Base-by-base conservation (phyloP, 2,329 filamentous ascomycete species). In the Fusarium equiseti region DNA sequence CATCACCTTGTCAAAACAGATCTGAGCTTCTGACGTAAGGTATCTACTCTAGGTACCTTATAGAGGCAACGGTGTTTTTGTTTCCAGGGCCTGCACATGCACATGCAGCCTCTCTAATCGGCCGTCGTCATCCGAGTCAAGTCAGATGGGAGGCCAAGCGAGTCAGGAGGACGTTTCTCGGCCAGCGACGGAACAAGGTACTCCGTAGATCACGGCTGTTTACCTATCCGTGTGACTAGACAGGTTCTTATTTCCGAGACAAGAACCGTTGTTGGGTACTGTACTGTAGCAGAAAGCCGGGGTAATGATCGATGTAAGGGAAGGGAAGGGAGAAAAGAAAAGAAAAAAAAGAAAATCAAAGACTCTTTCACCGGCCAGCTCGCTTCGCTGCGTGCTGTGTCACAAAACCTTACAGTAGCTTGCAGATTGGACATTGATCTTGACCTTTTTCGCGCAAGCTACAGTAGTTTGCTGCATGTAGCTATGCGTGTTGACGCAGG, bases 101-200 rank as follows among this genome's bases (percentile, higher is more conserved):
- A 75, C 70, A 52, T 42, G 50, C 50, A 59, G 59, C 53, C 53
- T 59, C 62, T 66, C 54, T 55, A 40, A 20, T 55, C 57, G 42
- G 60, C 53, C 68, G 59, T 75, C 73, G 71, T 74, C 73, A 75
- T 75, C 68, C 73, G 73, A 75, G 68, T 75, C 73, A 71, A 73
- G 73, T 75, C 73, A 75, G 62, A 73, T 75, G 73, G 68, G 70
- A 61, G 62, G 56, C 59, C 70, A 52, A 42, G 32, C 50, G 69
- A 75, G 73, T 75, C 73, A 75, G 73, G 71, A 72, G 70, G 68
- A 63, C 66, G 50, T 59, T 70, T 54, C 63, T 72, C 72, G 72
- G 65, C 70, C 62, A 71, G 71, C 59, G 49, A 57, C 64, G 59
- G 71, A 51, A 56, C 27, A 63, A 35, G 43, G 58, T 20, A 20